Evolutionary conservation across 768 basidiomycete genomes (phyloP), one percentile per base, ranked within the genome.

Genomic region (Boletus pseudopeckii): DNA sequence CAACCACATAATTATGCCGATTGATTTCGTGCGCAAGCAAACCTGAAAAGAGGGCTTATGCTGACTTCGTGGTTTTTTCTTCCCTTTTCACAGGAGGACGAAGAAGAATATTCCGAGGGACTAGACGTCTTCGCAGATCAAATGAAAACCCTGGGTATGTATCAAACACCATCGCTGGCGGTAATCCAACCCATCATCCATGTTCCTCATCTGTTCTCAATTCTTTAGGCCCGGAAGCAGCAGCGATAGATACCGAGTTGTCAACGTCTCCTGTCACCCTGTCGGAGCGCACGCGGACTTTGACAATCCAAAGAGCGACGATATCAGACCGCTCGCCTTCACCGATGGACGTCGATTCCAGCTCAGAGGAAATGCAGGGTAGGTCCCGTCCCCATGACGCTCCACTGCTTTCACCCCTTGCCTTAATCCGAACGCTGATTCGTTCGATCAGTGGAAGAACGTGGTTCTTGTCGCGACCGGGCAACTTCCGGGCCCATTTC

Each of bases 261-360:
- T 53, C 53, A 47, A 54, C 26, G 7, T 32, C 54, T 40, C 41
- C 14, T 54, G 51, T 48, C 57, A 56, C 28, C 36, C 7, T 54
- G 52, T 62, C 63, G 60, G 65, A 65, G 53, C 40, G 1, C n/a
- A 41, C 60, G 65, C 65, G 60, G 60, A 58, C 56, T 44, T 54
- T 67, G 20, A 2, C 43, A 40, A 33, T 45, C 49, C 50, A 57
- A 55, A 50, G 26, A 34, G 41, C 60, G 37, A 48, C 52, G 15
- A 13, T n/a, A 20, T 38, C 45, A 26, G 30, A 47, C 24, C 60
- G 56, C 10, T 55, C 61, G 5, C 55, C 58, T 34, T 65, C 66
- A 20, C 58, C 63, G 1, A 67, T 66, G 65, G 61, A 65, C 7
- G 22, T 63, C 36, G 63, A 68, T 50, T 42, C 36, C 4, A n/a